Base-by-base conservation (phyloP, 257 asterid genomes). In the Plantago ovata region DNA sequence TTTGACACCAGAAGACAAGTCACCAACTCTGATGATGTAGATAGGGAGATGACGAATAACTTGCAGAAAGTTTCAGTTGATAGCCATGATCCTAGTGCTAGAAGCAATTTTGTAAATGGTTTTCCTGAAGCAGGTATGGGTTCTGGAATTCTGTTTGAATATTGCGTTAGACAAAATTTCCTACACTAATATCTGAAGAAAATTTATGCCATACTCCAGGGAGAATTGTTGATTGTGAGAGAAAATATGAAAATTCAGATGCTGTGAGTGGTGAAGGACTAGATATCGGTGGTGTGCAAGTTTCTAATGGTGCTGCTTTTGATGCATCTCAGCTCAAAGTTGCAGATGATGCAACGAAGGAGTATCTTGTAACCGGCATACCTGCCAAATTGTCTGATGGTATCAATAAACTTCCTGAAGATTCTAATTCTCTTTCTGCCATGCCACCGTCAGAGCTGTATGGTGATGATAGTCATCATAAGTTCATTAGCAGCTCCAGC, bases 401-500 rank as follows among this genome's bases (percentile, higher is more conserved):
- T 28, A 76, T 70, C 54, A 68, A 53, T 42, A 65, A 71, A 55
- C 71, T 74, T 61, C 77, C 73, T 47, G 76, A 68, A 55, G 89
- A 81, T 63, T 60, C 72, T 0, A 76, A 70, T 59, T 73, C 86
- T 32, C 64, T 56, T 41, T 73, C 72, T 53, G 52, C 51, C 32
- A 47, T 48, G 74, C 72, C 75, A 28, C 62, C 85, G 56, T 38
- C 86, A 6, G 91, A 76, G 62, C 83, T 64, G 42, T 62, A 73
- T 64, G 64, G 80, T 80, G 82, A 81, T 66, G 88, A 72, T 24
- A 76, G 56, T 53, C 49, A 66, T 18, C 82, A 59, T 45, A 67
- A 69, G 69, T 65, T 78, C 67, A 82, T 63, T 62, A 65, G 63
- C 64, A 63, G 74, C 49, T 47, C 61, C 55, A 58, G 58, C 60